Percentiles rank a stretch among this genome's conserved stretches.
Conservation (phyloP, 148 eudicot species). For the Salicornia ramosissima region DNA sequence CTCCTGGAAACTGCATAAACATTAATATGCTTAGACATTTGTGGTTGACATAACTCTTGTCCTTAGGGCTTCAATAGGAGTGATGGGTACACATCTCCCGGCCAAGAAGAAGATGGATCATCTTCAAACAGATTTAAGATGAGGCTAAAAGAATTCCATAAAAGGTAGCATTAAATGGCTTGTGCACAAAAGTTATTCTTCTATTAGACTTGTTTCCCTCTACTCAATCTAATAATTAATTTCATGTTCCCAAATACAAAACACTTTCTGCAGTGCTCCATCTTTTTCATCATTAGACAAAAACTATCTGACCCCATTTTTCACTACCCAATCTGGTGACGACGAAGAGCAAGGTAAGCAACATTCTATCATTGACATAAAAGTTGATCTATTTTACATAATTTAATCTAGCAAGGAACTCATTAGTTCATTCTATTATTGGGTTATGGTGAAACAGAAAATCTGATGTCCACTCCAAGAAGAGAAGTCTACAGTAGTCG, state of each 20-base stretch:
- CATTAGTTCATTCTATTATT: constrained; percentile 3
- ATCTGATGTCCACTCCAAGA: constrained; percentile 32
- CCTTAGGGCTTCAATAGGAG: constrained; percentile 56
- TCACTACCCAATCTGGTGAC: constrained; percentile 80
- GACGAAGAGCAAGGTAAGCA: constrained; percentile 61
- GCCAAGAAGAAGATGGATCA: constrained; percentile 63
- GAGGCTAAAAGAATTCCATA: constrained; percentile 85
- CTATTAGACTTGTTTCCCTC: background rate
- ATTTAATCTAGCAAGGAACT: too few relatives aligned
- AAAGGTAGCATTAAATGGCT: constrained; percentile 46
- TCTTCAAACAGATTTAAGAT: constrained; percentile 78
- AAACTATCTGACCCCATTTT: constrained; percentile 95
- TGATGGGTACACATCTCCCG: constrained; percentile 68
- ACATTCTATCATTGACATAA: background rate
- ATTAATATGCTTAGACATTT: constrained; percentile 10
- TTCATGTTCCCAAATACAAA: background rate
- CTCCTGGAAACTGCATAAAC: too few relatives aligned
- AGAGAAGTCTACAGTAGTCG: constrained; percentile 37
- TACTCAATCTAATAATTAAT: background rate
- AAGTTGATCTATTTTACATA: background rate
- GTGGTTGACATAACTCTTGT: constrained; percentile 9
- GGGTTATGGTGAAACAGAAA: constrained; percentile 26
- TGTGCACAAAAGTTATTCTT: background rate
- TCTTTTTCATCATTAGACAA: constrained; percentile 84
- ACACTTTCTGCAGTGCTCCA: constrained; percentile 56